Percentiles rank a stretch among this genome's conserved stretches.
Evolutionary conservation across 2,329 filamentous ascomycete species (phyloP).

Genomic region (Calonectria hongkongensis): DNA sequence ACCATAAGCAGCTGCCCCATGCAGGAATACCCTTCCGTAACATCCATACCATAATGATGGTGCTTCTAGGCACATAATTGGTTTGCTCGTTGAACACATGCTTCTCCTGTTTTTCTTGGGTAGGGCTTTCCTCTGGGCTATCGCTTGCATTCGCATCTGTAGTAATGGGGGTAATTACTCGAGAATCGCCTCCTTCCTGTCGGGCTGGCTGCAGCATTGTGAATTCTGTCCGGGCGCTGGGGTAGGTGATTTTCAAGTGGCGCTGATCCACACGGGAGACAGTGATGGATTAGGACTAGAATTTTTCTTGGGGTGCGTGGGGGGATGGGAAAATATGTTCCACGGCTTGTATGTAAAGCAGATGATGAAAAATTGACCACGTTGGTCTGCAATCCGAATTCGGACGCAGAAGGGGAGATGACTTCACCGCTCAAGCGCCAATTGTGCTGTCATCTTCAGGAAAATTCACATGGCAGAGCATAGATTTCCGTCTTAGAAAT

Average conservation of each 20-base stretch:
- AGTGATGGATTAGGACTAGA: not conserved
- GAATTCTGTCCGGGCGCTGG: not conserved
- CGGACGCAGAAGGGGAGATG: no score
- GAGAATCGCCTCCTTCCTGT: not conserved
- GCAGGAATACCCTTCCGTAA: fast-evolving
- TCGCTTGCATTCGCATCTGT: not conserved
- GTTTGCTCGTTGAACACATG: slow-evolving; percentile 14
- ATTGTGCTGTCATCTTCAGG: not conserved
- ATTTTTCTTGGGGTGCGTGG: not conserved
- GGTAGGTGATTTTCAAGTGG: not conserved
- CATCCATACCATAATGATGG: slow-evolving; percentile 8
- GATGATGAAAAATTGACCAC: not conserved
- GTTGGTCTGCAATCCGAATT: not conserved
- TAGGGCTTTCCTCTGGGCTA: not conserved
- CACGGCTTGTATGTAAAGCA: not conserved
- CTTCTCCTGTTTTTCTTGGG: not conserved
- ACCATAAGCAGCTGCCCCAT: not conserved
- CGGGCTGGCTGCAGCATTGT: not conserved
- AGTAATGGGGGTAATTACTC: not conserved
- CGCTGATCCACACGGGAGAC: not conserved
- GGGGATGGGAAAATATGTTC: slow-evolving; percentile 5
- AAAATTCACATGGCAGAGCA: not conserved
- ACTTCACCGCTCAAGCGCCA: not conserved
- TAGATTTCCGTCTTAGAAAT: not conserved
- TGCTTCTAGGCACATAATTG: slow-evolving; percentile 18